A percentile compares a stretch with the other conserved stretches of the same genome.
Evolutionary conservation across 192 early-diverging fungal species (phyloP).

Genomic region (Coemansia sp.): DNA sequence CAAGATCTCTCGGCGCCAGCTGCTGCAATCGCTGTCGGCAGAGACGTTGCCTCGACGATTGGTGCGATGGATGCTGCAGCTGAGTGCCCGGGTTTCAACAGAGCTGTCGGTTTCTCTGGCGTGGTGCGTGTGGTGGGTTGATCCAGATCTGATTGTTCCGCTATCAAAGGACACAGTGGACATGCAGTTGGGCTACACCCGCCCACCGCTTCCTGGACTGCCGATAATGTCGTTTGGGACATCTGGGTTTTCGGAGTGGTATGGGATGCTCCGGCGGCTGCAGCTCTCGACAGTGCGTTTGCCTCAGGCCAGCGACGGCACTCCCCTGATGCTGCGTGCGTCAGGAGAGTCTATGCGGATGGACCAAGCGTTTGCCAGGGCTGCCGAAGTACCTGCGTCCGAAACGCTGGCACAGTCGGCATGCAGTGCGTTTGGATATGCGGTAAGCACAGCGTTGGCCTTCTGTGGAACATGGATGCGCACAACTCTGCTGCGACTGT

Average conservation of each 20-base stretch:
- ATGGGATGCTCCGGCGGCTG: slow-evolving; percentile 41
- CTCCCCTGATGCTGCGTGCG: slow-evolving; percentile 30
- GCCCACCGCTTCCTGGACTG: not conserved
- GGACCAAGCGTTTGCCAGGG: not conserved
- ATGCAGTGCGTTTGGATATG: not conserved
- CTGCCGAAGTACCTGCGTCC: not conserved
- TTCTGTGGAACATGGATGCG: not conserved
- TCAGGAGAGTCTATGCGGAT: not conserved
- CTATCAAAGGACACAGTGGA: slow-evolving; percentile 30
- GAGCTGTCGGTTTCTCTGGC: slow-evolving; percentile 20
- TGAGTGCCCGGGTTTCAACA: slow-evolving; percentile 13
- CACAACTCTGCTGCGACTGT: slow-evolving; percentile 3
- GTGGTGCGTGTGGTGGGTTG: slow-evolving; percentile 33
- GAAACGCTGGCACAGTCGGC: not conserved
- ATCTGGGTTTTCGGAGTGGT: slow-evolving; percentile 36
- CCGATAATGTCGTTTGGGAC: slow-evolving; percentile 6
- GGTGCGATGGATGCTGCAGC: slow-evolving; percentile 15
- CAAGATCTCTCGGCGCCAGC: slow-evolving; percentile 26
- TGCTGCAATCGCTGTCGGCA: slow-evolving; percentile 19
- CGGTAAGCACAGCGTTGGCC: not conserved
- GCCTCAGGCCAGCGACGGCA: slow-evolving; percentile 45
- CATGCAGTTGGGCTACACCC: slow-evolving; percentile 27
- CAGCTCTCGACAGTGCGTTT: slow-evolving; percentile 22
- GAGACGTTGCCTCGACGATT: slow-evolving; percentile 29
- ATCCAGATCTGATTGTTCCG: slow-evolving; percentile 43